Percentiles rank a stretch among this genome's conserved stretches.
These are phyloP conservation scores for Phytophthora tentaculata DNA, from an alignment of 352 stramenopile genomes.

Conservation along the genomic window DNA sequence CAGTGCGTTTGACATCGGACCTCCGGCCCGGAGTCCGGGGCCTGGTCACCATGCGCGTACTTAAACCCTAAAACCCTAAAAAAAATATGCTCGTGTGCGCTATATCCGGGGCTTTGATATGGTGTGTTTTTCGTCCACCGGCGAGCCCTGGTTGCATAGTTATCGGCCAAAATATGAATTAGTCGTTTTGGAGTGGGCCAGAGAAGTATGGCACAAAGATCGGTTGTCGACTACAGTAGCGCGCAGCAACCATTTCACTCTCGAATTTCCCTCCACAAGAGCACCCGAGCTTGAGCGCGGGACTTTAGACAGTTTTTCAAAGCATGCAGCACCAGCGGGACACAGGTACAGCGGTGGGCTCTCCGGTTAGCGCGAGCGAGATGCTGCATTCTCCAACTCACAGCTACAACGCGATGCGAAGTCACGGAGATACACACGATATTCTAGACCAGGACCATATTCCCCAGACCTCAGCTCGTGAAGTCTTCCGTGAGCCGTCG, in stretches of 20 bases:
- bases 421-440: slow-evolving; percentile 22
- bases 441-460: slow-evolving; percentile 31
- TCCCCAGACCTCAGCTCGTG: slow-evolving; percentile 22
- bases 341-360: slow-evolving; percentile 6
- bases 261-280: slow-evolving; percentile 16
- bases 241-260: slow-evolving; percentile 17
- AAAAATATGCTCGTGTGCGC: no score
- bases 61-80: no score
- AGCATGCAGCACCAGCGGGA: slow-evolving; percentile 13
- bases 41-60: slow-evolving; percentile 9
- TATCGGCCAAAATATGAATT: no score
- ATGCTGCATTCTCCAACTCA: slow-evolving; percentile 20
- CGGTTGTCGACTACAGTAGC: not conserved
- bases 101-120: no score
- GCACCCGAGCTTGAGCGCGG: slow-evolving; percentile 7
- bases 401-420: slow-evolving; percentile 34
- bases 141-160: no score
- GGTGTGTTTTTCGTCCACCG: no score
- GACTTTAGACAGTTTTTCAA: slow-evolving; percentile 6
- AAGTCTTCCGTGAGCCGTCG: slow-evolving; percentile 32
- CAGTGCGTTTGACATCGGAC: slow-evolving; percentile 29
- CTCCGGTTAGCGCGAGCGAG: slow-evolving; percentile 17
- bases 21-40: not conserved
- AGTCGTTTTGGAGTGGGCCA: no score
- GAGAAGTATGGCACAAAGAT: slow-evolving; percentile 41